Evolutionary conservation across 2,329 filamentous ascomycete genomes (phyloP), one percentile per base, ranked within the genome.

Genomic region (Pseudogymnoascus verrucosus): DNA sequence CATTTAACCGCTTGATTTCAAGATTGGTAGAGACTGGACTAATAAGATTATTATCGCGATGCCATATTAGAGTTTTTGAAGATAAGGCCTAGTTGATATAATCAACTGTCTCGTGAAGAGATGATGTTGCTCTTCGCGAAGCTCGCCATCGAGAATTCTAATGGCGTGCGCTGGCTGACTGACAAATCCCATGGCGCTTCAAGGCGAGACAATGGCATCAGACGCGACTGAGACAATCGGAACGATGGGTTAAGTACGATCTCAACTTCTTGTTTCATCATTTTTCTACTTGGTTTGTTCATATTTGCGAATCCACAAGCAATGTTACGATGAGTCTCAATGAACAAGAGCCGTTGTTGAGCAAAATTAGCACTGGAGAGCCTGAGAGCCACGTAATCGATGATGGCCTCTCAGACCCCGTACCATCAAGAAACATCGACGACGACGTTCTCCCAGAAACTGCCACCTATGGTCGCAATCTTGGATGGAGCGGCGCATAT

Each of bases 401-500:
- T 57, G 51, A 34, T 14, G 16, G 26, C 11, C 51, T 57, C 51
- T 34, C 26, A 57, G n/a, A 34, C 12, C 51, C n/a, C 16, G 5
- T 34, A 57, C 51, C 51, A 34, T 57, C 51, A 12, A 57, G 51
- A n/a, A 16, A n/a, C 1, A 57, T 57, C 5, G 51, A 34, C 11
- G 51, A 57, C 16, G 51, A 34, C 19, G 51, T 57, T 26, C 51
- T 57, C 28, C 51, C 51, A 31, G 51, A 57, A 16, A 57, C 51
- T 12, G 51, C 51, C 19, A 57, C 51, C 5, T 57, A 57, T 28
- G 60, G 60, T 34, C 64, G 69, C 1, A 70, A 68, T 19, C 67
- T 71, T 19, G 66, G 64, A 1, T 70, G 68, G 69, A 67, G 61
- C 23, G 68, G 69, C 28, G 68, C 69, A 6, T 70, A 71, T 62